A percentile compares a stretch with the other conserved stretches of the same genome.
Evolutionary conservation across 1,284 basidiomycete genomes (phyloP).

Genomic region (Heterobasidion annosum): DNA sequence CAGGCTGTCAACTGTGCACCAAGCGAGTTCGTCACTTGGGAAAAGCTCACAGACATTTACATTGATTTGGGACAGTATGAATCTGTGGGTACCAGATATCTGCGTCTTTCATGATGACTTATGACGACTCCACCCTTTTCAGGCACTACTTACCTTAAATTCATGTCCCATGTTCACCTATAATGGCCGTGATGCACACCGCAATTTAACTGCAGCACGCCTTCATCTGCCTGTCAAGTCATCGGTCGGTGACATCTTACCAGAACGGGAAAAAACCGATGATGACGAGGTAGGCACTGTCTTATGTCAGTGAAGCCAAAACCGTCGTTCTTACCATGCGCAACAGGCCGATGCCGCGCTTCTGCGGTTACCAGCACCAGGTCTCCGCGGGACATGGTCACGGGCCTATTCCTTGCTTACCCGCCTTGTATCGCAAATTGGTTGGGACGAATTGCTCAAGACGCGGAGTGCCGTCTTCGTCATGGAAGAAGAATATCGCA

Average conservation of each 20-base stretch:
- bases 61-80: slow-evolving; percentile 88
- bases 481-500: slow-evolving; percentile 99
- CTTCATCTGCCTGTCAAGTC: slow-evolving; percentile 85
- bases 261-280: slow-evolving; percentile 62
- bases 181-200: slow-evolving; percentile 92
- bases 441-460: slow-evolving; percentile 97
- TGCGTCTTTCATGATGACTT: not conserved
- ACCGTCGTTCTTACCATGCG: not conserved
- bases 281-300: slow-evolving; percentile 69
- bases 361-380: slow-evolving; percentile 88
- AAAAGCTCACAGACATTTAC: slow-evolving; percentile 92
- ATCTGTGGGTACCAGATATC: slow-evolving; percentile 32
- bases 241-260: slow-evolving; percentile 77
- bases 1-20: slow-evolving; percentile 98
- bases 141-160: slow-evolving; percentile 90
- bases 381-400: slow-evolving; percentile 91
- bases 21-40: slow-evolving; percentile 98
- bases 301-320: not conserved
- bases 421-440: slow-evolving; percentile 85
- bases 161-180: slow-evolving; percentile 99
- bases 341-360: slow-evolving; percentile 84
- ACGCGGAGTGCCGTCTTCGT: slow-evolving; percentile 94
- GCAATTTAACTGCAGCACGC: slow-evolving; percentile 74
- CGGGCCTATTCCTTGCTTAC: slow-evolving; percentile 90
- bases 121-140: not conserved